A percentile compares a stretch with the other conserved stretches of the same genome.
These are phyloP conservation scores for Quercus parvula DNA, from an alignment of 306 rosid species.

Conservation along the genomic window DNA sequence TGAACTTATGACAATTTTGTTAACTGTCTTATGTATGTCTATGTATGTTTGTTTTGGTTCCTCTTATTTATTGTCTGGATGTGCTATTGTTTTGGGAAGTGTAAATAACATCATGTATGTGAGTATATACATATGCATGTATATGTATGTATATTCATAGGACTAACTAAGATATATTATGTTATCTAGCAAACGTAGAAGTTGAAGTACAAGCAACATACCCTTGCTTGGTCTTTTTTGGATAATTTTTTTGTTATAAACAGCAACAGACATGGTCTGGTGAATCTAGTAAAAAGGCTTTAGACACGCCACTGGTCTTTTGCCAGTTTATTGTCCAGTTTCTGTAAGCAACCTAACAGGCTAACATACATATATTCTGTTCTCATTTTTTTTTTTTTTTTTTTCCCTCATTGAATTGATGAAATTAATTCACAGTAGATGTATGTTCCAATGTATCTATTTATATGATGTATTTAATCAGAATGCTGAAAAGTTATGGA, in stretches of 20 bases:
- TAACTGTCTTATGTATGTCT: not conserved
- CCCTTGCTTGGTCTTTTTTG: too few species aligned
- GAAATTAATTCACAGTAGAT: not conserved
- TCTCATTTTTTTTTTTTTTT: not conserved
- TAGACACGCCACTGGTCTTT: not conserved
- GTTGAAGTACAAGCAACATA: too few species aligned
- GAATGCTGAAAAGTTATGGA: not conserved
- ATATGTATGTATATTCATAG: not conserved
- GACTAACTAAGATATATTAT: too few species aligned
- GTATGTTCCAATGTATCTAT: not conserved
- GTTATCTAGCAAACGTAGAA: too few species aligned
- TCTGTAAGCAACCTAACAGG: not conserved
- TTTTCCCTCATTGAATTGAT: not conserved
- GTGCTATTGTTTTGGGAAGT: slow-evolving; percentile 15
- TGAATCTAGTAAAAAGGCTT: not conserved
- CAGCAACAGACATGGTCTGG: too few species aligned
- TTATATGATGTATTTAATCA: not conserved
- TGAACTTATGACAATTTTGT: not conserved
- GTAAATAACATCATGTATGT: not conserved
- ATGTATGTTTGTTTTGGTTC: slow-evolving; percentile 4
- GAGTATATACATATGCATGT: not conserved
- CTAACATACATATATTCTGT: not conserved
- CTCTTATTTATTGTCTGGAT: not conserved
- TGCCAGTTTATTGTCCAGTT: not conserved
- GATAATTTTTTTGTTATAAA: too few species aligned